A percentile compares a stretch with the other conserved stretches of the same genome.
phyloP scores from a whole-genome alignment of 805 yeast species.

The Priceomyces castillae region DNA sequence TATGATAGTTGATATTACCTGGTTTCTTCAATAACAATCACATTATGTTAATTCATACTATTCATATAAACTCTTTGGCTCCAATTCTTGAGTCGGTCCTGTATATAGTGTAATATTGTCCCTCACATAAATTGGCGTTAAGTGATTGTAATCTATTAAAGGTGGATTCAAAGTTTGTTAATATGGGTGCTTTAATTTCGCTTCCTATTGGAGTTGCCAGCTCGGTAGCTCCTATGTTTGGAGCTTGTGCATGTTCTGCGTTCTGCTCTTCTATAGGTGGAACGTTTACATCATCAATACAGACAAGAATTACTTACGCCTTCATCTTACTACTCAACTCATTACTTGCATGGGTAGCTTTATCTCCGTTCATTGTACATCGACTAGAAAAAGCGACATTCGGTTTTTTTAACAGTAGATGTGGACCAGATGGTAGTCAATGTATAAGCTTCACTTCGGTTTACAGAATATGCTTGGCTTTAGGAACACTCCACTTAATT shows the following conservation, averaged over 20 bases:
- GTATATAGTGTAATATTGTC: too few relatives aligned
- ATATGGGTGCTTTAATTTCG: constrained; percentile 69
- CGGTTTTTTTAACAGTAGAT: constrained; percentile 66
- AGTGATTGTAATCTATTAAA: background rate
- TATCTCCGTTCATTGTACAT: constrained; percentile 73
- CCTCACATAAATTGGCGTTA: too few relatives aligned
- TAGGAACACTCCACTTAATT: constrained; percentile 73
- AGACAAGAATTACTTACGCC: constrained; percentile 88
- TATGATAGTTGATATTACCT: too few relatives aligned
- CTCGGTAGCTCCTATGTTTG: constrained; percentile 56
- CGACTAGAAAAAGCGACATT: constrained; percentile 70
- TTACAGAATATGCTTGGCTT: constrained; percentile 85
- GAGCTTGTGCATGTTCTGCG: constrained; percentile 75
- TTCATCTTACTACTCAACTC: constrained; percentile 72
- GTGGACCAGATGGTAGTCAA: constrained; percentile 69
- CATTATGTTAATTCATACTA: too few relatives aligned
- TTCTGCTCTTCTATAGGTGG: constrained; percentile 52
- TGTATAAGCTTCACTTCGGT: constrained; percentile 91
- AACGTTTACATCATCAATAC: constrained; percentile 67
- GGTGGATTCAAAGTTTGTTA: background rate
- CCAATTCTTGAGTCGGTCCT: too few relatives aligned
- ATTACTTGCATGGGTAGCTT: constrained; percentile 85
- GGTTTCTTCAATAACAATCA: too few relatives aligned
- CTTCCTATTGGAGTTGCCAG: constrained; percentile 63
- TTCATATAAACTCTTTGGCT: too few relatives aligned